A percentile compares a stretch with the other conserved stretches of the same genome.
Conservation (phyloP, 2,329 filamentous ascomycete genomes). For the Fusarium musae region DNA sequence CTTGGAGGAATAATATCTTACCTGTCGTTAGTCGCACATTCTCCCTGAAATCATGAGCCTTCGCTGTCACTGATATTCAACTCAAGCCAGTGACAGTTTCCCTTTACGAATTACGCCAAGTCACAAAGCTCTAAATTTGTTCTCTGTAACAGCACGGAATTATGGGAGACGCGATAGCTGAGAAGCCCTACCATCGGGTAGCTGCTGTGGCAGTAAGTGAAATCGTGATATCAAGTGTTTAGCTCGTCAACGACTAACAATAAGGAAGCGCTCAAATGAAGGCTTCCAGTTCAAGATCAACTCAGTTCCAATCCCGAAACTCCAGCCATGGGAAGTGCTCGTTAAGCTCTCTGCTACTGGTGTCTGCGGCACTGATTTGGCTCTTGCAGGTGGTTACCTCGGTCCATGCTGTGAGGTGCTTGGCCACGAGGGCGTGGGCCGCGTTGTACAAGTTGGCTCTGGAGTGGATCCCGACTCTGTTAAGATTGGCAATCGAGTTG, state of each 20-base stretch:
- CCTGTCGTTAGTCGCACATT: not conserved
- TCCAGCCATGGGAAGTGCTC: conserved; percentile 28
- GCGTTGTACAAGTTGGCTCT: conserved; percentile 10
- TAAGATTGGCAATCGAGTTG: conserved; percentile 10
- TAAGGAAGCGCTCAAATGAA: conserved; percentile 5
- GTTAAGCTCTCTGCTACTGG: conserved; percentile 27
- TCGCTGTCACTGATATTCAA: not conserved
- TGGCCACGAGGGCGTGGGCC: conserved; percentile 37
- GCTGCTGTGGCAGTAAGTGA: not conserved
- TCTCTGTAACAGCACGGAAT: not conserved
- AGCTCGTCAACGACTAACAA: not conserved
- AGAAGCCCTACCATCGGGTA: not conserved
- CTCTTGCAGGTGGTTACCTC: conserved; percentile 26
- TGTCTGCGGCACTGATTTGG: conserved; percentile 35
- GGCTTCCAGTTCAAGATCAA: conserved; percentile 6
- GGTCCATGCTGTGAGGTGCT: conserved; percentile 30
- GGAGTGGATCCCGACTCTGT: conserved; percentile 3
- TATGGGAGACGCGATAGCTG: not conserved
- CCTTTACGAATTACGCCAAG: not conserved
- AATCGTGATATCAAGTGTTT: not conserved
- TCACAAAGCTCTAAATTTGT: no score
- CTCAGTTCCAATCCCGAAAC: not conserved
- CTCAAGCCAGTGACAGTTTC: accelerated
- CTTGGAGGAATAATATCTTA: not conserved
- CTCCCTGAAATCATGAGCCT: not conserved